A percentile compares a stretch with the other conserved stretches of the same genome.
Conservation (phyloP, 257 asterid genomes). For the Nicotiana undulata region DNA sequence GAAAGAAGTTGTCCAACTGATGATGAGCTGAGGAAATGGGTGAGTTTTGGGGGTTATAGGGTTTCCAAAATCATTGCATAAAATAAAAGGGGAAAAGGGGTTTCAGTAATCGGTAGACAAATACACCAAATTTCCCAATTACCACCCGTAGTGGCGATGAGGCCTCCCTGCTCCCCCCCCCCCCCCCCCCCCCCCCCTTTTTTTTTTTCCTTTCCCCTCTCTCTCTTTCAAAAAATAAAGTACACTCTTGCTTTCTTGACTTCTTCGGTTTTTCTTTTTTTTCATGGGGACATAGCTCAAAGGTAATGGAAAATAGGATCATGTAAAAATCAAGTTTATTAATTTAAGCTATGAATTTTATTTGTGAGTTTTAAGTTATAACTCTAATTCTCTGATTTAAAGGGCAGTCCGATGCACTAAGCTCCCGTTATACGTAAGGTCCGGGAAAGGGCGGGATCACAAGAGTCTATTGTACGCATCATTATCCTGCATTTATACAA, state of each 20-base stretch:
- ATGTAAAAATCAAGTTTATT: background rate
- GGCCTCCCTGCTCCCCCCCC: no score
- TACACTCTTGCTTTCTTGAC: background rate
- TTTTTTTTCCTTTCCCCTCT: background rate
- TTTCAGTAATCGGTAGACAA: background rate
- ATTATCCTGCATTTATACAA: no score
- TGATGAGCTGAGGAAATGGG: background rate
- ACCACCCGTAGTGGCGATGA: background rate
- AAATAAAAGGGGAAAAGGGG: background rate
- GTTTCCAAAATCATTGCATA: background rate
- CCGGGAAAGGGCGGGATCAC: rapidly evolving
- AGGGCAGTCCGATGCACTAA: no score
- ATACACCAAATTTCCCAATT: background rate
- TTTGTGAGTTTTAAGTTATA: background rate
- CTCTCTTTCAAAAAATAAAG: background rate
- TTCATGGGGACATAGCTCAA: background rate
- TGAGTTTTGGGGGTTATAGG: background rate
- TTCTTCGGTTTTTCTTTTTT: background rate
- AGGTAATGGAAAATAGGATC: background rate
- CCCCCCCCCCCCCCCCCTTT: background rate
- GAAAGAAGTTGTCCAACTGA: background rate
- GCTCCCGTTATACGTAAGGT: no score
- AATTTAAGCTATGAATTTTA: background rate
- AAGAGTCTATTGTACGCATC: no score
- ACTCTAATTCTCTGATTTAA: no score